Percentiles rank a stretch among this genome's conserved stretches.
These are phyloP conservation scores for Phialophora tarda DNA, from an alignment of 2,329 filamentous ascomycete genomes.

Conservation along the genomic window DNA sequence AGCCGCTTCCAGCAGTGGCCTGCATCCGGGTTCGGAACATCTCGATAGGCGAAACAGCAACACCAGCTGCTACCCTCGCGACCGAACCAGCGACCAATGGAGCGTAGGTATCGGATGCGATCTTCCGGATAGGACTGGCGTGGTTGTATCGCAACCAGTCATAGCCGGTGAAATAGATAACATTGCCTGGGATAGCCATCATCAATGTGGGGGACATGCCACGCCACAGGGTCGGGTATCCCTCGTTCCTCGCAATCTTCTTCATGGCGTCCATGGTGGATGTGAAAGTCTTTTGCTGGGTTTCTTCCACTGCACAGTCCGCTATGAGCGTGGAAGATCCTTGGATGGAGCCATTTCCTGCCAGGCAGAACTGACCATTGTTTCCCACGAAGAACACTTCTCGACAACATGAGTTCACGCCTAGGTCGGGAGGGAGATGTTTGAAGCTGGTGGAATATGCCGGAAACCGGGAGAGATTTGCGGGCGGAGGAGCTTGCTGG, in stretches of 20 bases:
- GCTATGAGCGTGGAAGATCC: slow-evolving; percentile 57
- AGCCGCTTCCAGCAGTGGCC: slow-evolving; percentile 64
- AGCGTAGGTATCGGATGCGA: slow-evolving; percentile 71
- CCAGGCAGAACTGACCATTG: slow-evolving; percentile 78
- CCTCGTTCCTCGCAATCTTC: slow-evolving; percentile 95
- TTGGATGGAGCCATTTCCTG: slow-evolving; percentile 55
- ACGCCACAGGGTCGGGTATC: slow-evolving; percentile 83
- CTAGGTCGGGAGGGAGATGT: slow-evolving; percentile 79
- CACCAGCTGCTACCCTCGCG: slow-evolving; percentile 79
- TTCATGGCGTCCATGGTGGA: slow-evolving; percentile 89
- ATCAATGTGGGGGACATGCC: slow-evolving; percentile 90
- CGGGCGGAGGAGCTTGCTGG: slow-evolving; percentile 64
- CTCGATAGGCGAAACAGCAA: slow-evolving; percentile 86
- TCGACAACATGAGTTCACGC: slow-evolving; percentile 91
- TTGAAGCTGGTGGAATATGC: slow-evolving; percentile 62
- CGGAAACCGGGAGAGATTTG: slow-evolving; percentile 62
- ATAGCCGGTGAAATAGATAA: slow-evolving; percentile 98
- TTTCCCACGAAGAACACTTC: slow-evolving; percentile 97
- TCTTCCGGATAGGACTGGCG: slow-evolving; percentile 70
- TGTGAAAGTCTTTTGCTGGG: slow-evolving; percentile 79
- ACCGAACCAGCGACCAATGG: slow-evolving; percentile 79
- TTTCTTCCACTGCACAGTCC: slow-evolving; percentile 86
- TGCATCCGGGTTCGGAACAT: slow-evolving; percentile 93
- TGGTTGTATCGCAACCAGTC: slow-evolving; percentile 84
- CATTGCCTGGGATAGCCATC: slow-evolving; percentile 94